These are phyloP conservation scores for Saturnispora kantuleensis DNA, from an alignment of 805 yeast genomes.

Conservation along the genomic window DNA sequence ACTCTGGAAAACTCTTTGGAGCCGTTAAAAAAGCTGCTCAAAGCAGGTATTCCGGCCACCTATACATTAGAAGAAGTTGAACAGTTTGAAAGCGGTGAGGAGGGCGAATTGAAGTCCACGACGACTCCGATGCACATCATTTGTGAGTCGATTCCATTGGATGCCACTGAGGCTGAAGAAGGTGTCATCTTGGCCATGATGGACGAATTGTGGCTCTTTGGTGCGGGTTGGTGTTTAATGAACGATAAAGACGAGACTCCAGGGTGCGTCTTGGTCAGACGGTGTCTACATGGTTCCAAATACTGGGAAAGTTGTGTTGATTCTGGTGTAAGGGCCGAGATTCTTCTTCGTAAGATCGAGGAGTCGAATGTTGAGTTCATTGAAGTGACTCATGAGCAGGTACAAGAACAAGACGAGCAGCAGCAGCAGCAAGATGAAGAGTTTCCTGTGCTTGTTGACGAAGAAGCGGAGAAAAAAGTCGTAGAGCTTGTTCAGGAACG, in stretches of 20 bases:
- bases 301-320: constrained; percentile 49
- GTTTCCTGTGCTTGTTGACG: constrained; percentile 14
- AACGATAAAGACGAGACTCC: constrained; percentile 71
- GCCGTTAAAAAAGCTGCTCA: constrained; percentile 37
- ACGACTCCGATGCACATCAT: constrained; percentile 77
- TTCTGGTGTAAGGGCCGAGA: constrained; percentile 88
- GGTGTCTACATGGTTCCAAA: constrained; percentile 31
- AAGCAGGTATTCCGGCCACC: constrained; percentile 70
- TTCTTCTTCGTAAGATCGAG: constrained; percentile 60
- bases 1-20: constrained; percentile 31
- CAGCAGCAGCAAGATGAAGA: constrained; percentile 15
- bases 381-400: constrained; percentile 22
- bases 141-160: constrained; percentile 40
- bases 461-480: constrained; percentile 11
- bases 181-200: constrained; percentile 44
- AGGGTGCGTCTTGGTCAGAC: constrained; percentile 63
- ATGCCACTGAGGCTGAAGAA: constrained; percentile 33
- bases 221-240: constrained; percentile 85
- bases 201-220: constrained; percentile 61
- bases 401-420: constrained; percentile 12
- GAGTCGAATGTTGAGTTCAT: constrained; percentile 57
- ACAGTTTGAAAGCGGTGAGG: constrained; percentile 38
- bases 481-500: constrained; percentile 17
- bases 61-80: constrained; percentile 72
- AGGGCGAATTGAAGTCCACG: constrained; percentile 33